A percentile compares a stretch with the other conserved stretches of the same genome.
Evolutionary conservation across 257 asterid genomes (phyloP).

Genomic region (Solanum clarkiae): DNA sequence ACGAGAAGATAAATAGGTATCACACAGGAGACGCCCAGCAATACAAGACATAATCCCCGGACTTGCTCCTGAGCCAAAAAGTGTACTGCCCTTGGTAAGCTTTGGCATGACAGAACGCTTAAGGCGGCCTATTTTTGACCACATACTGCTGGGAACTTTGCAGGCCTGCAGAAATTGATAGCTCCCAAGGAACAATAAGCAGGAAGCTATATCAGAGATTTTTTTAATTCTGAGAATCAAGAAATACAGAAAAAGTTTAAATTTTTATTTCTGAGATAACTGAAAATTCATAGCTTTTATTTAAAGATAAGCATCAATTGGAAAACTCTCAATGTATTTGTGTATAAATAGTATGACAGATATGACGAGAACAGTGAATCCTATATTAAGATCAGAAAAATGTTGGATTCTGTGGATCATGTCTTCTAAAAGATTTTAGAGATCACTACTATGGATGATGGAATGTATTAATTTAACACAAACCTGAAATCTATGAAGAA

Average conservation of each 20-base stretch:
- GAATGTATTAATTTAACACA: conserved; percentile 1
- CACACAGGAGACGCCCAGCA: conserved; percentile 97
- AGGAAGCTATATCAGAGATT: neutral
- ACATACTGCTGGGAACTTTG: conserved; percentile 60
- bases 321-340: neutral
- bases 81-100: conserved; percentile 67
- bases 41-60: conserved; percentile 78
- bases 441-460: neutral
- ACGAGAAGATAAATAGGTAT: conserved; percentile 73
- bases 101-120: conserved; percentile 85
- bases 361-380: neutral
- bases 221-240: neutral
- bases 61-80: conserved; percentile 91
- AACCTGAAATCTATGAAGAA: conserved; percentile 97
- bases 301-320: neutral
- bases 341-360: neutral
- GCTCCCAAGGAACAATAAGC: neutral
- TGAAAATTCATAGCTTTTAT: neutral
- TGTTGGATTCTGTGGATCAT: neutral
- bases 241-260: neutral
- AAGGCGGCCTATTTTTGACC: conserved; percentile 97
- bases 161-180: conserved; percentile 45
- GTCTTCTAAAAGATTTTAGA: neutral
- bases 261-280: neutral
- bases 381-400: neutral